Conservation (phyloP, 306 rosid species). For the Purshia tridentata region DNA sequence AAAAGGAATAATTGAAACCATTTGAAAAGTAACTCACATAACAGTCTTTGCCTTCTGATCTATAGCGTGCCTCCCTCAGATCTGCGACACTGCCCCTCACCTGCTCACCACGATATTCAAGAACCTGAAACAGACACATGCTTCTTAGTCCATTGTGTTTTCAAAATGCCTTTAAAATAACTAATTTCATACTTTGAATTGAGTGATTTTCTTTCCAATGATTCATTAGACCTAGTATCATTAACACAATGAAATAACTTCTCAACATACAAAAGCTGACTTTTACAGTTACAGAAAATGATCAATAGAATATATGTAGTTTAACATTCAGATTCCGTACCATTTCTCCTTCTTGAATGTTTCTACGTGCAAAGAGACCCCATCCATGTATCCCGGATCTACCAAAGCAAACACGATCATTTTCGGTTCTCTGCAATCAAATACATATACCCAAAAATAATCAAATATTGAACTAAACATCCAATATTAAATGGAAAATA, state of each 20-base stretch:
- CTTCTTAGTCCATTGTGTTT: slow-evolving; percentile 19
- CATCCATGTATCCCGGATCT: slow-evolving; percentile 99
- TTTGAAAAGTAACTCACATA: slow-evolving; percentile 52
- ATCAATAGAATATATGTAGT: background rate
- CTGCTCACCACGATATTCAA: slow-evolving; percentile 99
- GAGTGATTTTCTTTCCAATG: too few relatives aligned
- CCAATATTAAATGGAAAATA: slow-evolving; percentile 20
- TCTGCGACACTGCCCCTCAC: slow-evolving; percentile 91
- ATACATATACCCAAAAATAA: slow-evolving; percentile 23
- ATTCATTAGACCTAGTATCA: background rate
- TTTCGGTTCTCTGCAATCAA: slow-evolving; percentile 81
- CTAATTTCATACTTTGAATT: background rate
- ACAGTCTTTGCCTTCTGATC: slow-evolving; percentile 85
- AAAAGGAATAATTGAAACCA: background rate
- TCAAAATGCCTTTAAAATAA: background rate
- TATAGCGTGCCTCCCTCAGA: slow-evolving; percentile 87
- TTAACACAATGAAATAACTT: background rate
- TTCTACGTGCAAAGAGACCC: slow-evolving; percentile 96
- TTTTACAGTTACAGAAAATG: background rate
- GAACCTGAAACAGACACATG: slow-evolving; percentile 59
- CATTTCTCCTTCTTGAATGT: slow-evolving; percentile 99
- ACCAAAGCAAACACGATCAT: slow-evolving; percentile 91
- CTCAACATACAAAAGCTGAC: background rate
- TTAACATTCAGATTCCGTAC: slow-evolving; percentile 35
- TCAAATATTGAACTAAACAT: slow-evolving; percentile 33